These are phyloP conservation scores for Cyberlindnera samutprakarnensis DNA, from an alignment of 805 yeast species.

Conservation along the genomic window DNA sequence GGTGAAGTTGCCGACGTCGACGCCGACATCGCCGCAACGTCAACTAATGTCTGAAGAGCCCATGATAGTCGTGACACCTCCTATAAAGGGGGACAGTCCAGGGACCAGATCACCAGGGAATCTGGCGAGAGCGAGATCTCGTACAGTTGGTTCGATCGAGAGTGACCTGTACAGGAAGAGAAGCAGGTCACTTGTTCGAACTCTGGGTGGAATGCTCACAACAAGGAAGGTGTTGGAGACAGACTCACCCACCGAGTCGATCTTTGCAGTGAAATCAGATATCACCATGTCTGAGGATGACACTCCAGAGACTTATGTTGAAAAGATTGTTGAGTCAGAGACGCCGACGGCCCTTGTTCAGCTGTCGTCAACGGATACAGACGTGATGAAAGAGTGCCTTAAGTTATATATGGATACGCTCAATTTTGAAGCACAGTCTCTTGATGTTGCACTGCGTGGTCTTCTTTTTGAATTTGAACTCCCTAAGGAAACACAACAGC, in stretches of 20 bases:
- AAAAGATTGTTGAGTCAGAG: conserved; percentile 20
- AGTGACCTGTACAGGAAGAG: conserved; percentile 23
- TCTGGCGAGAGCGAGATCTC: conserved; percentile 17
- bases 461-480: conserved; percentile 50
- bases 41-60: neutral
- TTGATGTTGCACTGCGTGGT: conserved; percentile 59
- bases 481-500: conserved; percentile 72
- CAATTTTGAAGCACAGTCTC: conserved; percentile 45
- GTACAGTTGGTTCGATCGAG: conserved; percentile 21
- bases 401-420: conserved; percentile 28
- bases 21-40: neutral
- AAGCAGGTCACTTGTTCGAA: conserved; percentile 30
- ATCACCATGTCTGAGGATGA: conserved; percentile 21
- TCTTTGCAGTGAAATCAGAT: conserved; percentile 5
- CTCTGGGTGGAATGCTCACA: conserved; percentile 30
- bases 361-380: conserved; percentile 23
- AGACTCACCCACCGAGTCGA: too few species aligned
- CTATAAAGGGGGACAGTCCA: neutral
- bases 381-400: conserved; percentile 22
- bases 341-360: conserved; percentile 25
- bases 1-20: too few species aligned
- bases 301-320: conserved; percentile 21
- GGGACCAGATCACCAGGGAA: conserved; percentile 5
- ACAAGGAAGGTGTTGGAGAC: conserved; percentile 24
- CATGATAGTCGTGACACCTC: neutral